Evolutionary conservation across 2,329 filamentous ascomycete genomes (phyloP).

Genomic region (Neofusicoccum laricinum): DNA sequence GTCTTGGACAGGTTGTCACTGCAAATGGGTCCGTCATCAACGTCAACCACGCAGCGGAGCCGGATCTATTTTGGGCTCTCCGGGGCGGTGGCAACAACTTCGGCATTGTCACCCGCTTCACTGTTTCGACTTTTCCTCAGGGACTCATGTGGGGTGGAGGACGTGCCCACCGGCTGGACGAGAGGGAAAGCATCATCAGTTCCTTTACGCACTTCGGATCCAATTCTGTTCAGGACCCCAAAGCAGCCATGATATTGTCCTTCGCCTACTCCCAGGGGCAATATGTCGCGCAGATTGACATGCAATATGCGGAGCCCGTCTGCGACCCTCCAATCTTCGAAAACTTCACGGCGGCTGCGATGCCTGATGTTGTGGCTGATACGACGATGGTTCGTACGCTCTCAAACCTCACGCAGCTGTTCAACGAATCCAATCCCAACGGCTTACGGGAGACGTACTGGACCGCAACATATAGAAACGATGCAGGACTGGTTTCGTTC

Average conservation of each 20-base stretch:
- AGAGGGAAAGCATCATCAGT: slow-evolving; percentile 23
- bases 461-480: slow-evolving; percentile 32
- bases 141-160: slow-evolving; percentile 31
- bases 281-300: slow-evolving; percentile 23
- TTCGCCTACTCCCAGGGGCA: slow-evolving; percentile 22
- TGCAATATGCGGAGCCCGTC: slow-evolving; percentile 13
- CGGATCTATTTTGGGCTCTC: slow-evolving; percentile 38
- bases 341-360: slow-evolving; percentile 27
- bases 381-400: slow-evolving; percentile 23
- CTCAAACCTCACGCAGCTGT: slow-evolving; percentile 27
- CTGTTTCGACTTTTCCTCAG: slow-evolving; percentile 21
- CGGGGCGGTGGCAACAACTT: slow-evolving; percentile 36
- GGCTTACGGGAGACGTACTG: slow-evolving; percentile 30
- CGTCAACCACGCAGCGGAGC: slow-evolving; percentile 24
- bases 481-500: slow-evolving; percentile 22
- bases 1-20: slow-evolving; percentile 22
- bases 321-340: slow-evolving; percentile 25
- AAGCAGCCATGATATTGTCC: slow-evolving; percentile 27
- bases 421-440: slow-evolving; percentile 32
- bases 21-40: slow-evolving; percentile 32
- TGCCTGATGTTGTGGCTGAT: slow-evolving; percentile 20
- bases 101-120: slow-evolving; percentile 29
- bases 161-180: not conserved
- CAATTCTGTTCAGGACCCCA: slow-evolving; percentile 23
- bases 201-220: slow-evolving; percentile 28